phyloP scores from a whole-genome alignment of 1,284 basidiomycete species.

The Papiliotrema nemorosa region DNA sequence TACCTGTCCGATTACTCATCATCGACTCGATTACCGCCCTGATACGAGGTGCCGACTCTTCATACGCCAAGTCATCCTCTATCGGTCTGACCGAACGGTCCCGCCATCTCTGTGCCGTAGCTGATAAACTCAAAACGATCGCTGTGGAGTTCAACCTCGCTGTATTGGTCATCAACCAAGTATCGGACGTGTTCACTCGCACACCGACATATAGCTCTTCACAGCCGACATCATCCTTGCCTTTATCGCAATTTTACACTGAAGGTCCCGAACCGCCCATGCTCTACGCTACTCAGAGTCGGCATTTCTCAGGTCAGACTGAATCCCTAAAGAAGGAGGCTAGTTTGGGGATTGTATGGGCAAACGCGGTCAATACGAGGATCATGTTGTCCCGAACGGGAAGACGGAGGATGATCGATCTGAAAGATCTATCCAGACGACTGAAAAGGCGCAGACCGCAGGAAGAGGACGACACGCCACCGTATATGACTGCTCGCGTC shows the following conservation, averaged over 20 bases:
- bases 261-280: constrained; percentile 34
- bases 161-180: constrained; percentile 79
- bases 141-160: constrained; percentile 64
- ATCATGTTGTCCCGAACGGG: constrained; percentile 76
- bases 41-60: constrained; percentile 55
- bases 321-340: constrained; percentile 66
- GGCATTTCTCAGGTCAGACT: constrained; percentile 65
- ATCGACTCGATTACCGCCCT: constrained; percentile 79
- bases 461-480: constrained; percentile 7
- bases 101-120: constrained; percentile 62
- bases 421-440: constrained; percentile 16
- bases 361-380: constrained; percentile 78
- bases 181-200: constrained; percentile 64
- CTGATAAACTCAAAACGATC: constrained; percentile 63
- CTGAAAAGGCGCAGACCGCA: constrained; percentile 3
- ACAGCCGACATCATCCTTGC: background rate
- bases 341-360: constrained; percentile 81
- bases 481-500: no score
- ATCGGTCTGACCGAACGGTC: constrained; percentile 66
- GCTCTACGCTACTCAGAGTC: constrained; percentile 68
- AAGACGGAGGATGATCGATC: constrained; percentile 59
- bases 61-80: constrained; percentile 15
- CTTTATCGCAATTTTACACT: constrained; percentile 14
- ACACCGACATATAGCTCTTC: background rate
- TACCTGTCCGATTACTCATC: constrained; percentile 59